phyloP scores from a whole-genome alignment of 805 yeast species.

The Kurtzmaniella fragi region DNA sequence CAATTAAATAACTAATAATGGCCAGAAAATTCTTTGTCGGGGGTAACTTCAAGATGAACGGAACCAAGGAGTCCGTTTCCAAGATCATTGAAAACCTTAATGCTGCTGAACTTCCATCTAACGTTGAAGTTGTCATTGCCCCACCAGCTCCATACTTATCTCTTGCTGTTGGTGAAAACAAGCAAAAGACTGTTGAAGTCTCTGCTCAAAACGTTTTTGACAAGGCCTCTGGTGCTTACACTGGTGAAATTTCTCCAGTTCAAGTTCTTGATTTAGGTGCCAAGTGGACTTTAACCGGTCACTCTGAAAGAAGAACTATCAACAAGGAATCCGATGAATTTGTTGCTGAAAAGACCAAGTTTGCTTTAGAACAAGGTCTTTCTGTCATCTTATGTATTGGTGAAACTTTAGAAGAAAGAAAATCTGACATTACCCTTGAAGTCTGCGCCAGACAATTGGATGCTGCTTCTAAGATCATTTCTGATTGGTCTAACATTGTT shows the following conservation, averaged over 20 bases:
- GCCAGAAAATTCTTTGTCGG: constrained; percentile 96
- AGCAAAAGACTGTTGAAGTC: constrained; percentile 67
- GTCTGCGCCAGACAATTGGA: constrained; percentile 86
- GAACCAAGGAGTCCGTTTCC: constrained; percentile 80
- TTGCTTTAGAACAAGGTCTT: constrained; percentile 85
- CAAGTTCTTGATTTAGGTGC: constrained; percentile 90
- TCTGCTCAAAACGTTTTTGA: constrained; percentile 89
- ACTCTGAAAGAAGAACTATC: constrained; percentile 96
- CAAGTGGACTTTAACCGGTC: constrained; percentile 94
- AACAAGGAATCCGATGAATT: constrained; percentile 87
- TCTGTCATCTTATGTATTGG: constrained; percentile 96
- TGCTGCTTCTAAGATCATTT: constrained; percentile 76
- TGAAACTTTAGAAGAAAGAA: constrained; percentile 94
- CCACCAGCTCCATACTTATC: constrained; percentile 94
- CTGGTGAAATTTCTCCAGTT: constrained; percentile 92
- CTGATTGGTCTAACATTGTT: constrained; percentile 89
- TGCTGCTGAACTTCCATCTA: constrained; percentile 64
- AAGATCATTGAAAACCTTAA: constrained; percentile 81
- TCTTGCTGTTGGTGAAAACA: constrained; percentile 64
- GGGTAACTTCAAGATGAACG: constrained; percentile 99
- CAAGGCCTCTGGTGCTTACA: constrained; percentile 93
- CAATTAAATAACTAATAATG: constrained; percentile 25
- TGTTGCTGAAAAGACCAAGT: constrained; percentile 90
- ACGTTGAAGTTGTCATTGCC: constrained; percentile 90
- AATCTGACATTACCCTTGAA: constrained; percentile 77